Base-by-base conservation (phyloP, 805 yeast species). In the Kockiozyma suomiensis region DNA sequence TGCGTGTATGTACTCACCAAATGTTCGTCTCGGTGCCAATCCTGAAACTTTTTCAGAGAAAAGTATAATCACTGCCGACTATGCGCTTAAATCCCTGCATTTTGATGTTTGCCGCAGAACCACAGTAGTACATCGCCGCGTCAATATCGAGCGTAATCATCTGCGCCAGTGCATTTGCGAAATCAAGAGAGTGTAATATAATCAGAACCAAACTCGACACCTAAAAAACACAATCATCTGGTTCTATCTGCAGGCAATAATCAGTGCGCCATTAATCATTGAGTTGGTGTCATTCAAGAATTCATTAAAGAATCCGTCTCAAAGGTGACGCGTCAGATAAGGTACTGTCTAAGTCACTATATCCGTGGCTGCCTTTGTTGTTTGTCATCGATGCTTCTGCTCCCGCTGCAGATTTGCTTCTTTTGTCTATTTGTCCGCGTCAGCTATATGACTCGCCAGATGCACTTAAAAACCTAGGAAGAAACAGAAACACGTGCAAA, bases 281-380 rank as follows among this genome's bases (percentile, higher is more conserved):
- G 85, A 85, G 71, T 90, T 96, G 0, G 94, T 87, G 72, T 90
- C 97, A 68, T 89, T 89, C 1, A 96, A 89, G 72, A 90, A 90
- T 66, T 96, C 78, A 74, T 89, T 90, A 71, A 91, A 76, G 59
- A 90, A n/a, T 85, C 66, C 97, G 80, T 1, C 97, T 97, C 78
- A 88, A 80, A 17, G 97, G 97, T 0, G 96, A 88, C 10, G 90
- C 84, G 70, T 91, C 97, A 74, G 90, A 80, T 71, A 83, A 91
- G 0, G 85, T 50, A 96, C 96, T 1, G 94, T 85, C 61, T 85
- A 85, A 61, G 90, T 75, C 15, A 90, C 77, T 38, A 77, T 80
- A 48, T 78, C 73, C 55, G 85, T 78, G 0, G 96, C 91, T 51
- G 68, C 66, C 43, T 85, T 75, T 69, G 90, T 90, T 70, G 90